phyloP scores from a whole-genome alignment of 1,139 yeast genomes.

The Yamadazyma pseudoaaseri region DNA sequence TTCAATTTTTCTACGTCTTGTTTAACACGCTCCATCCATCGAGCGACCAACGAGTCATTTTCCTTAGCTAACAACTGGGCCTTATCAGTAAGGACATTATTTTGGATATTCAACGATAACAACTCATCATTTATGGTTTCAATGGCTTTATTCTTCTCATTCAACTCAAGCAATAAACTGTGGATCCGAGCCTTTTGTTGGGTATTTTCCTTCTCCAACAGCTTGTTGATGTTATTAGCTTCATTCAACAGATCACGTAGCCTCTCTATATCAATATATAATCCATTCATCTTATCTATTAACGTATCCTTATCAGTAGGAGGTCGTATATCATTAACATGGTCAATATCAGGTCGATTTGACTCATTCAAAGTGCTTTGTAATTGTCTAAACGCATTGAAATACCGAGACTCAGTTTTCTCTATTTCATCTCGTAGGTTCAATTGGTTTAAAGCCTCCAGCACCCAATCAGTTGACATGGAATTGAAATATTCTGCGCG shows the following conservation, averaged over 20 bases:
- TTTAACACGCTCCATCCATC: slow-evolving; percentile 62
- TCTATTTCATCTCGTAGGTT: slow-evolving; percentile 32
- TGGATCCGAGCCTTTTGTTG: slow-evolving; percentile 30
- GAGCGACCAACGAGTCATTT: slow-evolving; percentile 50
- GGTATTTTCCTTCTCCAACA: slow-evolving; percentile 21
- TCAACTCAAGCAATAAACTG: slow-evolving; percentile 43
- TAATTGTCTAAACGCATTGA: slow-evolving; percentile 32
- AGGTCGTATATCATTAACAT: slow-evolving; percentile 5
- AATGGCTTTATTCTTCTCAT: slow-evolving; percentile 54
- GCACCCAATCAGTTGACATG: slow-evolving; percentile 18
- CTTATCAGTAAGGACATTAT: slow-evolving; percentile 55
- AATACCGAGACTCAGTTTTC: slow-evolving; percentile 30
- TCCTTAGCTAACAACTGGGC: slow-evolving; percentile 32
- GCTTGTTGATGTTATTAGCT: slow-evolving; percentile 14
- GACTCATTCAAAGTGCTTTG: not conserved
- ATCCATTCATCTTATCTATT: slow-evolving; percentile 23
- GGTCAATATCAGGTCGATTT: not conserved
- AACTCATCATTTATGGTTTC: slow-evolving; percentile 72
- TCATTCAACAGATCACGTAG: slow-evolving; percentile 17
- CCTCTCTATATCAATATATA: slow-evolving; percentile 24
- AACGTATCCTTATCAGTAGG: slow-evolving; percentile 17
- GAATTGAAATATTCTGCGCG: too few relatives aligned
- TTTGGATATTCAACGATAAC: slow-evolving; percentile 67
- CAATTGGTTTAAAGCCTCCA: slow-evolving; percentile 25
- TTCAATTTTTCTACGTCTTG: slow-evolving; percentile 62